Percentiles rank a stretch among this genome's conserved stretches.
Evolutionary conservation across 805 yeast genomes (phyloP).

Genomic region (Zygotorulaspora florentina): DNA sequence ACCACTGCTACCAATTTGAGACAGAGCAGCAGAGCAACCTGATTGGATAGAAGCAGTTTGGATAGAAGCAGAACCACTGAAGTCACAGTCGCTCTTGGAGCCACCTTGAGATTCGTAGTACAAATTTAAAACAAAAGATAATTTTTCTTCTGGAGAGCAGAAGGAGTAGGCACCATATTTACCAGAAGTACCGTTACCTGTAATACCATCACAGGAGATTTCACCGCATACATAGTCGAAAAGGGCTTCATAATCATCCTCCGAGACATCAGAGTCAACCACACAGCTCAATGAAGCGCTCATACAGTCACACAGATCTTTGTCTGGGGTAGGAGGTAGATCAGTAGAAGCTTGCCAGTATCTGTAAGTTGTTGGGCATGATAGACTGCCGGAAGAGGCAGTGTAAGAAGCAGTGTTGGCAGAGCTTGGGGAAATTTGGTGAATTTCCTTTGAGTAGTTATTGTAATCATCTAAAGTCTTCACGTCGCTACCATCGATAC

Average conservation of each 20-base stretch:
- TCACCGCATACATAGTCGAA: slow-evolving; percentile 55
- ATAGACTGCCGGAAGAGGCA: slow-evolving; percentile 42
- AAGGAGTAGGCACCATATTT: slow-evolving; percentile 67
- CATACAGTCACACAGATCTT: slow-evolving; percentile 61
- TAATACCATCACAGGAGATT: slow-evolving; percentile 57
- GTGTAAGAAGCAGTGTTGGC: slow-evolving; percentile 40
- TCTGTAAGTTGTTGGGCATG: slow-evolving; percentile 56
- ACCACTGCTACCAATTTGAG: slow-evolving; percentile 69
- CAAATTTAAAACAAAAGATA: slow-evolving; percentile 59
- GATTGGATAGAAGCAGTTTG: slow-evolving; percentile 46
- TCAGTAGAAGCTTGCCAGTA: slow-evolving; percentile 65
- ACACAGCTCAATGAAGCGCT: slow-evolving; percentile 54
- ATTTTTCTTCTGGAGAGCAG: slow-evolving; percentile 62
- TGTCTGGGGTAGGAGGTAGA: slow-evolving; percentile 77
- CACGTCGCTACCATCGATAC: slow-evolving; percentile 46
- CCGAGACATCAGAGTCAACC: slow-evolving; percentile 48
- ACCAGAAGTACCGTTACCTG: slow-evolving; percentile 60
- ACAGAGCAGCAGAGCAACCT: slow-evolving; percentile 52
- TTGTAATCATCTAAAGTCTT: slow-evolving; percentile 59
- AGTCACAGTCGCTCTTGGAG: slow-evolving; percentile 53
- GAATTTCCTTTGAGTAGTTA: slow-evolving; percentile 58
- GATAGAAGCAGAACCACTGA: slow-evolving; percentile 63
- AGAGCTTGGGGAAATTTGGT: slow-evolving; percentile 49
- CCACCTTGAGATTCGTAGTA: slow-evolving; percentile 52
- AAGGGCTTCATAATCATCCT: slow-evolving; percentile 55